Evolutionary conservation across 2,329 filamentous ascomycete genomes (phyloP).

Genomic region (Xylaria polymorpha): DNA sequence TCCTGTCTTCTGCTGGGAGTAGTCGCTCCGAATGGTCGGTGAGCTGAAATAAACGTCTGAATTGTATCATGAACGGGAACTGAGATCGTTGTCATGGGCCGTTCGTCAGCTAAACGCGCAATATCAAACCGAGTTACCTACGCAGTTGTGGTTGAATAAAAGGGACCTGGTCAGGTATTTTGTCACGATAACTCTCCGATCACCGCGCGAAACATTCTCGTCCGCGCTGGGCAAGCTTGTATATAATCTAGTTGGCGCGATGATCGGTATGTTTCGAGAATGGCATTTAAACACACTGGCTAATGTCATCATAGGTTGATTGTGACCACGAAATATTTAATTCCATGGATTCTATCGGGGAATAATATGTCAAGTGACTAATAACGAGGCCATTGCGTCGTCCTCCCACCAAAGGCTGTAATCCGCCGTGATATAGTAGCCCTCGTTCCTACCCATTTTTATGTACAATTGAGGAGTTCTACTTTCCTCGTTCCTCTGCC

Average conservation of each 20-base stretch:
- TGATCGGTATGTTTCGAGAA: background rate
- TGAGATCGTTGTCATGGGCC: background rate
- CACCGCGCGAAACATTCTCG: too few species aligned
- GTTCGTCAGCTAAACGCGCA: background rate
- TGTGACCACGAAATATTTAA: background rate
- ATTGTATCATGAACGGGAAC: too few species aligned
- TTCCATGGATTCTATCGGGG: slow-evolving; percentile 2
- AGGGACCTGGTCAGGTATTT: too few species aligned
- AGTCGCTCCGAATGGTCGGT: slow-evolving; percentile 1
- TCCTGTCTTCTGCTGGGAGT: slow-evolving; percentile 2
- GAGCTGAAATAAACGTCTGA: too few species aligned
- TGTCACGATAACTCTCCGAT: too few species aligned
- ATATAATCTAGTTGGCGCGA: background rate
- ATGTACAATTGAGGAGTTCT: slow-evolving; percentile 17
- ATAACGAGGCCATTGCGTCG: slow-evolving; percentile 5
- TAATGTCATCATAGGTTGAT: background rate
- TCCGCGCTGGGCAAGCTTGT: background rate
- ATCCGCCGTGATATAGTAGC: slow-evolving; percentile 9
- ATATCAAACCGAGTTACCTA: background rate
- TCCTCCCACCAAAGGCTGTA: slow-evolving; percentile 11
- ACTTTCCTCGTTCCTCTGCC: slow-evolving; percentile 9
- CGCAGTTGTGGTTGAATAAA: too few species aligned
- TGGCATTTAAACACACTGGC: background rate
- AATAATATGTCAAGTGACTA: slow-evolving; percentile 3
- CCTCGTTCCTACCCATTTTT: slow-evolving; percentile 6